These are phyloP conservation scores for Ascochyta pisi DNA, from an alignment of 2,329 filamentous ascomycete genomes.

Conservation along the genomic window DNA sequence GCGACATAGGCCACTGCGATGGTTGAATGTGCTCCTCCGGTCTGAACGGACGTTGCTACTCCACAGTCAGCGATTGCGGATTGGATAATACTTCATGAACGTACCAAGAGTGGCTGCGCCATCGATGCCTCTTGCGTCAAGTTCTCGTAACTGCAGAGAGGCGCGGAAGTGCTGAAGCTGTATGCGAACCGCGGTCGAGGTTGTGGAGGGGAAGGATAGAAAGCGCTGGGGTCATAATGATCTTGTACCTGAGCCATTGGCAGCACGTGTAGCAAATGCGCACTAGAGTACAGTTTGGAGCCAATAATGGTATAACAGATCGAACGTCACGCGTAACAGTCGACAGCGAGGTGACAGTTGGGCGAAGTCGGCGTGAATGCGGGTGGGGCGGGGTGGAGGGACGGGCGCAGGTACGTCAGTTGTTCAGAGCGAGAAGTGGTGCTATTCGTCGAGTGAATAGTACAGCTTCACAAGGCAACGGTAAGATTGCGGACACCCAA, in stretches of 20 bases:
- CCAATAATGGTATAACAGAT: conserved; percentile 9
- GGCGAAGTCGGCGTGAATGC: conserved; percentile 27
- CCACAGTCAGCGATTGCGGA: conserved; percentile 3
- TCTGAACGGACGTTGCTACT: conserved; percentile 19
- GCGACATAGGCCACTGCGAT: conserved; percentile 16
- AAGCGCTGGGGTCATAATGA: conserved; percentile 4
- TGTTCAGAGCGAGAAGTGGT: conserved; percentile 25
- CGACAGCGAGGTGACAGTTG: conserved; percentile 8
- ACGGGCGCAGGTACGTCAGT: conserved; percentile 22
- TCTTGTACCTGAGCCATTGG: conserved; percentile 26
- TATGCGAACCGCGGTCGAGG: conserved; percentile 9
- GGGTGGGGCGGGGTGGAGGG: conserved; percentile 19
- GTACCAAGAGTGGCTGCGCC: conserved; percentile 26
- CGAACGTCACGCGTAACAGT: not conserved
- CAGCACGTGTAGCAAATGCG: conserved; percentile 7
- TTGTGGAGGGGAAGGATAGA: conserved; percentile 10
- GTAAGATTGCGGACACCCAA: conserved; percentile 20
- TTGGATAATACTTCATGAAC: not conserved
- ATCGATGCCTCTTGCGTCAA: conserved; percentile 15
- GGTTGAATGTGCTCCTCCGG: conserved; percentile 7
- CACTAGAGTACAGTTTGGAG: conserved; percentile 1
- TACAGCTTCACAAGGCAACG: conserved; percentile 35
- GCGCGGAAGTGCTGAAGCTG: conserved; percentile 1
- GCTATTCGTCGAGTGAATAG: conserved; percentile 29
- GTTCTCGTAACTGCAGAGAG: not conserved